Evolutionary conservation across 2,329 filamentous ascomycete species (phyloP).

Genomic region (Cytospora mali): DNA sequence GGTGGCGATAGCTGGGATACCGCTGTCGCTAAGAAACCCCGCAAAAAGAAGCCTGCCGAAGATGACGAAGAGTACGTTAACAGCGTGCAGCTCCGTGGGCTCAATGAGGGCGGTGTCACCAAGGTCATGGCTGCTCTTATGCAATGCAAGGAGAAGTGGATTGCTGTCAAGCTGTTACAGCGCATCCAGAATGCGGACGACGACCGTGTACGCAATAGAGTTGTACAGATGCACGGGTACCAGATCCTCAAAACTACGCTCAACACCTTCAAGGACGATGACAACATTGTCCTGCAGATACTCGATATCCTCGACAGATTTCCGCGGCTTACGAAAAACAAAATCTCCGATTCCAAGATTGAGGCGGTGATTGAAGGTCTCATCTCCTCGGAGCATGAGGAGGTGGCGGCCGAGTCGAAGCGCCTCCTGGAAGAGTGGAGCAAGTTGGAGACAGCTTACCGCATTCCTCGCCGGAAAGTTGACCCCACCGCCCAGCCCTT

Average conservation of each 20-base stretch:
- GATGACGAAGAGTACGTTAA: constrained; percentile 96
- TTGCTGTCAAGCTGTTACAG: constrained; percentile 88
- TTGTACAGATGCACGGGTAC: constrained; percentile 97
- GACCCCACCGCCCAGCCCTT: constrained; percentile 64
- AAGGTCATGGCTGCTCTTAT: constrained; percentile 96
- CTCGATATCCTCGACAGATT: constrained; percentile 87
- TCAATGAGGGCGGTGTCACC: constrained; percentile 81
- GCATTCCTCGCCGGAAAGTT: constrained; percentile 87
- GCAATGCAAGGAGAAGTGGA: constrained; percentile 99
- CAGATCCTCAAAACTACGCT: constrained; percentile 89
- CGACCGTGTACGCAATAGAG: constrained; percentile 81
- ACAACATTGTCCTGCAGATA: constrained; percentile 86
- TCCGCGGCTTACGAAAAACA: constrained; percentile 90
- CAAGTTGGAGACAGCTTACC: constrained; percentile 85
- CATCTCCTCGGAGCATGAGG: constrained; percentile 68
- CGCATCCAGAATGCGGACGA: constrained; percentile 88
- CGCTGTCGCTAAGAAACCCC: constrained; percentile 82
- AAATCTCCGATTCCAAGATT: constrained; percentile 95
- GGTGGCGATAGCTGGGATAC: constrained; percentile 90
- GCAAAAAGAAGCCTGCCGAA: constrained; percentile 88
- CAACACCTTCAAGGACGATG: constrained; percentile 82
- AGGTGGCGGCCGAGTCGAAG: constrained; percentile 72
- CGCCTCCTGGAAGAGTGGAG: constrained; percentile 82
- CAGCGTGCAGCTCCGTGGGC: constrained; percentile 75
- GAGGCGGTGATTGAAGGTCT: constrained; percentile 77